Percentiles rank a stretch among this genome's conserved stretches.
Evolutionary conservation across 495 filamentous ascomycete genomes (phyloP).

Genomic region (Oidiodendron maius): DNA sequence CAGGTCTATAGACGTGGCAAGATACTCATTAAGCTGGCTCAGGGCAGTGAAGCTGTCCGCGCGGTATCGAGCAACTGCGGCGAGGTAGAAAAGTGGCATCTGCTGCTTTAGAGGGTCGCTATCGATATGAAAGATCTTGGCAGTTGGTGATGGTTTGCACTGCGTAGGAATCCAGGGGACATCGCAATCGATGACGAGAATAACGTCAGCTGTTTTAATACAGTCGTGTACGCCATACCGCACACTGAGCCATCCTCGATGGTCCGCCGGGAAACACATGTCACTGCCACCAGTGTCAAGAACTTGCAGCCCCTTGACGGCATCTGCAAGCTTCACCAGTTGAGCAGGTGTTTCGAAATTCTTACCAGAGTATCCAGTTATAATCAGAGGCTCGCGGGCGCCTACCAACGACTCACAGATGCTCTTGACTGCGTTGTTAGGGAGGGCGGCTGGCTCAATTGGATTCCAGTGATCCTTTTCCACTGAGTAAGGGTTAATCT

Average conservation of each 20-base stretch:
- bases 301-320: conserved; percentile 72
- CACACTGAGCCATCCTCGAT: conserved; percentile 64
- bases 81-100: conserved; percentile 79
- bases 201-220: conserved; percentile 74
- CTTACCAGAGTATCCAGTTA: conserved; percentile 80
- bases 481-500: conserved; percentile 74
- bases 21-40: conserved; percentile 58
- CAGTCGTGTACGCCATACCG: conserved; percentile 69
- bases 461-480: conserved; percentile 70
- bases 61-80: conserved; percentile 67
- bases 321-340: conserved; percentile 72
- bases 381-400: conserved; percentile 70
- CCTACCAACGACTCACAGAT: conserved; percentile 66
- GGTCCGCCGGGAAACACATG: conserved; percentile 90
- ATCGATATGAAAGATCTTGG: conserved; percentile 77
- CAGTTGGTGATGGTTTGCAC: conserved; percentile 51
- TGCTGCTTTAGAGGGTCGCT: conserved; percentile 78
- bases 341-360: conserved; percentile 62
- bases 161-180: conserved; percentile 61
- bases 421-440: conserved; percentile 55
- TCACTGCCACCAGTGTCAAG: conserved; percentile 88
- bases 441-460: conserved; percentile 67
- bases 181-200: conserved; percentile 81
- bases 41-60: conserved; percentile 68
- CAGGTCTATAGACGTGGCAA: conserved; percentile 37